Percentiles rank a stretch among this genome's conserved stretches.
Evolutionary conservation across 805 yeast species (phyloP).

Genomic region (Ogataea philodendri): DNA sequence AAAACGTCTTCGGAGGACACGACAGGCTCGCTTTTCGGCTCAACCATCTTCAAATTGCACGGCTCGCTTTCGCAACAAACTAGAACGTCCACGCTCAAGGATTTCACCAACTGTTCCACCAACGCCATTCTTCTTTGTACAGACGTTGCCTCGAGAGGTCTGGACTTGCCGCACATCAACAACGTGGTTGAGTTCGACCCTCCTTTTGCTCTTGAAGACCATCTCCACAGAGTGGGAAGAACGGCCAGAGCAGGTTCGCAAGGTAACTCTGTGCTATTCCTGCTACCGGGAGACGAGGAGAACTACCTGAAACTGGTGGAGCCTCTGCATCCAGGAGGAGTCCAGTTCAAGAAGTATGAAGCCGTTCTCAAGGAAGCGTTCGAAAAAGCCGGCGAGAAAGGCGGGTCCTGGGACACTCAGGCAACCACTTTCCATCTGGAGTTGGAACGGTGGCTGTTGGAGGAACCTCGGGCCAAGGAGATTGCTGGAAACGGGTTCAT

Average conservation of each 20-base stretch:
- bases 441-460: constrained; percentile 84
- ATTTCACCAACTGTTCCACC: constrained; percentile 47
- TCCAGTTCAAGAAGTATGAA: constrained; percentile 50
- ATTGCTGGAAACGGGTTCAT: constrained; percentile 79
- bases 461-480: constrained; percentile 56
- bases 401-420: constrained; percentile 76
- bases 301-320: constrained; percentile 65
- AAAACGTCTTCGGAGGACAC: constrained; percentile 23
- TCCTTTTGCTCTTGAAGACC: constrained; percentile 91
- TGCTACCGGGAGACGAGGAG: constrained; percentile 90
- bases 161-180: constrained; percentile 84
- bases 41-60: constrained; percentile 67
- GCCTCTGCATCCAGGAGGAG: constrained; percentile 47
- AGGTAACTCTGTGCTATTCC: constrained; percentile 75
- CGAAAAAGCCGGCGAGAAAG: constrained; percentile 26
- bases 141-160: constrained; percentile 96
- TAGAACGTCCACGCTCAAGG: constrained; percentile 72
- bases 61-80: constrained; percentile 86
- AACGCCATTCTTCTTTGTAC: constrained; percentile 78
- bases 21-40: constrained; percentile 35
- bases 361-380: constrained; percentile 32
- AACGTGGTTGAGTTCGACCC: constrained; percentile 93
- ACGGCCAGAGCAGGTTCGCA: constrained; percentile 95
- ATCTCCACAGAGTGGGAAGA: constrained; percentile 94
- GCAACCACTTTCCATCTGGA: constrained; percentile 96